Percentiles rank a stretch among this genome's conserved stretches.
phyloP scores from a whole-genome alignment of 1,284 basidiomycete genomes.

The Ceratobasidium sp. region DNA sequence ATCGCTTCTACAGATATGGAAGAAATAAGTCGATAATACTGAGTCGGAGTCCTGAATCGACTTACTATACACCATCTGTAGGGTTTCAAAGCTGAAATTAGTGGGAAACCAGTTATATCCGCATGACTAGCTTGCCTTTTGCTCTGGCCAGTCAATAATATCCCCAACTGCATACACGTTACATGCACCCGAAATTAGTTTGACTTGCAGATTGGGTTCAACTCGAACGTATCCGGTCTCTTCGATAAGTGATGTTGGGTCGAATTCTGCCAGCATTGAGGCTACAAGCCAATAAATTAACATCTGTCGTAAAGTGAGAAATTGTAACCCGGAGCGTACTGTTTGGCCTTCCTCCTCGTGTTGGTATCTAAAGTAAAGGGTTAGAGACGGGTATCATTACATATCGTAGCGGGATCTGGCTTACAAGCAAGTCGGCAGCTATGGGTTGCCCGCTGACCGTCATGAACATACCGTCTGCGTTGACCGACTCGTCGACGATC shows the following conservation, averaged over 20 bases:
- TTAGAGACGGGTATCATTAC: too few species aligned
- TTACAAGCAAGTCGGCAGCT: conserved; percentile 25
- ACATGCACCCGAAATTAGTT: conserved; percentile 34
- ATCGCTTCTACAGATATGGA: conserved; percentile 3
- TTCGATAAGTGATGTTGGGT: conserved; percentile 17
- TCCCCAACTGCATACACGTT: conserved; percentile 50
- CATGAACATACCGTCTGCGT: conserved; percentile 8
- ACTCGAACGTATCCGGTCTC: conserved; percentile 39
- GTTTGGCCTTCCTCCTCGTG: conserved; percentile 35
- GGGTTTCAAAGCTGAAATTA: not conserved
- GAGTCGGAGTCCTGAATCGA: not conserved
- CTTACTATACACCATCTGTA: conserved; percentile 36
- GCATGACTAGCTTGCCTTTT: conserved; percentile 23
- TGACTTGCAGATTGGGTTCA: conserved; percentile 46
- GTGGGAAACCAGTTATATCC: conserved; percentile 7
- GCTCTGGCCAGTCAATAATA: conserved; percentile 50
- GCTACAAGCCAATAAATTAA: not conserved
- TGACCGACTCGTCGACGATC: conserved; percentile 1
- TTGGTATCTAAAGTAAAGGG: conserved; percentile 14
- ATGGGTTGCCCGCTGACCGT: conserved; percentile 12
- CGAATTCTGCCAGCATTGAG: conserved; percentile 66
- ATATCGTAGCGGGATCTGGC: too few species aligned
- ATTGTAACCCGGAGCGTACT: conserved; percentile 13
- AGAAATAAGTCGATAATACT: not conserved
- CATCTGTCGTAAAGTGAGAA: too few species aligned